Conservation (phyloP, 1,284 basidiomycete species). For the Ustilago esculenta region DNA sequence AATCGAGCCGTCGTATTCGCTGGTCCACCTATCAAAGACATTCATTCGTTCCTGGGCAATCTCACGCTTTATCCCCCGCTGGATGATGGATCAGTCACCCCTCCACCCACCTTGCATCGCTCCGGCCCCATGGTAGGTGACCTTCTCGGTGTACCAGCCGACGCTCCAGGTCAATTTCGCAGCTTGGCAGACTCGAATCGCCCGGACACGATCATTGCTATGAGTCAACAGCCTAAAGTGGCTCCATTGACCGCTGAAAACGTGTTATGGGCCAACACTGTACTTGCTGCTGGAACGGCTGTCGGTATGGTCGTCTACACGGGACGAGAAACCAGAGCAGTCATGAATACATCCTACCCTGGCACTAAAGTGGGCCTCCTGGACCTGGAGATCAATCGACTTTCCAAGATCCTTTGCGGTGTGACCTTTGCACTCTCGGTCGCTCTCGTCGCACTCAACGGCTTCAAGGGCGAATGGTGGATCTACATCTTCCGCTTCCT, state of each 20-base stretch:
- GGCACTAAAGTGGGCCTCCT: slow-evolving; percentile 92
- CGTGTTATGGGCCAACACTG: slow-evolving; percentile 96
- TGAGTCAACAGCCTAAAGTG: slow-evolving; percentile 59
- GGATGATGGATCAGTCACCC: slow-evolving; percentile 24
- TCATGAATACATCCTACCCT: slow-evolving; percentile 99
- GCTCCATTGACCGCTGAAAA: slow-evolving; percentile 80
- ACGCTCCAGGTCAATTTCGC: slow-evolving; percentile 22
- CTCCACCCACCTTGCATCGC: slow-evolving; percentile 18
- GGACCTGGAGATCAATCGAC: slow-evolving; percentile 92
- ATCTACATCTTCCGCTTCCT: slow-evolving; percentile 96
- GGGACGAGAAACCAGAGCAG: slow-evolving; percentile 90
- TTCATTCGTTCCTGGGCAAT: slow-evolving; percentile 93
- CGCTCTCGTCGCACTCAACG: slow-evolving; percentile 91
- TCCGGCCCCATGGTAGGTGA: slow-evolving; percentile 68
- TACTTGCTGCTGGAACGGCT: slow-evolving; percentile 91
- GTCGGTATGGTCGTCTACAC: slow-evolving; percentile 94
- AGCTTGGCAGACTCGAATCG: slow-evolving; percentile 27
- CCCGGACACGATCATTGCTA: slow-evolving; percentile 67
- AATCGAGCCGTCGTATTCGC: slow-evolving; percentile 71
- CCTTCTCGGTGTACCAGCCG: slow-evolving; percentile 21
- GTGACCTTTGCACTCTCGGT: slow-evolving; percentile 93
- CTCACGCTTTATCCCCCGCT: slow-evolving; percentile 76
- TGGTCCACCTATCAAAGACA: slow-evolving; percentile 94
- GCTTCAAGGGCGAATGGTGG: slow-evolving; percentile 94
- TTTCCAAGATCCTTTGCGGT: slow-evolving; percentile 95